A percentile compares a stretch with the other conserved stretches of the same genome.
Evolutionary conservation across 768 basidiomycete species (phyloP).

Genomic region (Mycena pura): DNA sequence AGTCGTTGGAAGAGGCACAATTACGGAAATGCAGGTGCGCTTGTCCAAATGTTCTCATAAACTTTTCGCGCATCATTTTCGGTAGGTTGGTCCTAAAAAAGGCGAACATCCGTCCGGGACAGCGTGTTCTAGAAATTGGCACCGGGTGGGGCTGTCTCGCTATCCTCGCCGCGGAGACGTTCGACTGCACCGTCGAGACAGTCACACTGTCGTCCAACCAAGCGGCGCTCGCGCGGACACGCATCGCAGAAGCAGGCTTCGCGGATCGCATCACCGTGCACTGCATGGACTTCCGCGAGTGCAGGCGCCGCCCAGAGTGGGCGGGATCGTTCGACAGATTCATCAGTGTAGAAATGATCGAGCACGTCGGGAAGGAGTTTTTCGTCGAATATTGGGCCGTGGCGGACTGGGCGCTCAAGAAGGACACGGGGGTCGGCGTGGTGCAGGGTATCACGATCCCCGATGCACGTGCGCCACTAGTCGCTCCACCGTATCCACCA

Average conservation of each 20-base stretch:
- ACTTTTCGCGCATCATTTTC: neutral
- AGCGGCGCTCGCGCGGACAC: slow-evolving; percentile 50
- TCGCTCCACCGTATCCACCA: neutral
- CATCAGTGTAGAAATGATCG: slow-evolving; percentile 66
- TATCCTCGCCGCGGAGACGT: slow-evolving; percentile 49
- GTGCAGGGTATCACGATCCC: slow-evolving; percentile 65
- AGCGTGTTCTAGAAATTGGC: slow-evolving; percentile 57
- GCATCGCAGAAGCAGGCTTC: slow-evolving; percentile 47
- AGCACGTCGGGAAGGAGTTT: slow-evolving; percentile 59
- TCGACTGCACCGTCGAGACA: slow-evolving; percentile 58
- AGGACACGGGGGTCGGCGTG: slow-evolving; percentile 52
- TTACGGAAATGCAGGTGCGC: slow-evolving; percentile 26
- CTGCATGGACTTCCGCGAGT: slow-evolving; percentile 58
- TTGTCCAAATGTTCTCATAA: neutral
- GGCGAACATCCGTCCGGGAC: slow-evolving; percentile 53
- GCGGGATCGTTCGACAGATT: slow-evolving; percentile 56
- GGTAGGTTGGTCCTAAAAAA: slow-evolving; percentile 49
- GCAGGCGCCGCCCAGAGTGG: slow-evolving; percentile 49
- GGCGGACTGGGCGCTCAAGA: slow-evolving; percentile 56
- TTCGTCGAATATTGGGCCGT: slow-evolving; percentile 54
- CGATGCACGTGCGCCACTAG: slow-evolving; percentile 46
- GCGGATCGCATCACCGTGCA: slow-evolving; percentile 52
- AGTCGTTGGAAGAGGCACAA: slow-evolving; percentile 30
- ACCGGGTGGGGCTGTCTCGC: slow-evolving; percentile 62
- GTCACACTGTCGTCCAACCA: slow-evolving; percentile 60